phyloP scores from a whole-genome alignment of 2,329 filamentous ascomycete species.

The Teratosphaeriaceae sp. region DNA sequence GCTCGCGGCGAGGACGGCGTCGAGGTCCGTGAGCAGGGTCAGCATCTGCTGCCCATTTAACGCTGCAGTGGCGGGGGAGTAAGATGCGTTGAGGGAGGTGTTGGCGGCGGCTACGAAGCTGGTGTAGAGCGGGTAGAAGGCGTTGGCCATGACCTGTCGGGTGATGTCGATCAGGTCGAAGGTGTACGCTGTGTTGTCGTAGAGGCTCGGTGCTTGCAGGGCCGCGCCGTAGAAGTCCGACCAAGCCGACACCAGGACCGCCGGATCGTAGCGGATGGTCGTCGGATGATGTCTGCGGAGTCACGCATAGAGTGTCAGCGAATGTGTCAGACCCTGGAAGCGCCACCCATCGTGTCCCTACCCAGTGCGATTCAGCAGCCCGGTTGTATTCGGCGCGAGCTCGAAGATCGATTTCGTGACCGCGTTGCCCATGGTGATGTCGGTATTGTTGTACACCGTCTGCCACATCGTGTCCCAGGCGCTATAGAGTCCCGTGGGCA shows the following conservation, averaged over 20 bases:
- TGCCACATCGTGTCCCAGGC: slow-evolving; percentile 43
- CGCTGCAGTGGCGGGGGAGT: slow-evolving; percentile 17
- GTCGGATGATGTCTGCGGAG: slow-evolving; percentile 41
- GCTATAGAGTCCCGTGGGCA: slow-evolving; percentile 29
- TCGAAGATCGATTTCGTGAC: slow-evolving; percentile 44
- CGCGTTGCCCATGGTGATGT: slow-evolving; percentile 33
- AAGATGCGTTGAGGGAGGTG: slow-evolving; percentile 13
- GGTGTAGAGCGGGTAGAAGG: slow-evolving; percentile 37
- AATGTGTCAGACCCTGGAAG: too few species aligned
- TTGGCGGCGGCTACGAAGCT: slow-evolving; percentile 33
- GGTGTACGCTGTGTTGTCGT: slow-evolving; percentile 36
- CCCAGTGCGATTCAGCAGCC: slow-evolving; percentile 35
- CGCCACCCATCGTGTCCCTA: too few species aligned
- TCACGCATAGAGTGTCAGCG: too few species aligned
- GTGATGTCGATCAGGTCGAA: slow-evolving; percentile 47
- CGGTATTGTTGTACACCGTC: slow-evolving; percentile 45
- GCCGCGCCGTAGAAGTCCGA: slow-evolving; percentile 34
- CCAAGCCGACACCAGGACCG: slow-evolving; percentile 35
- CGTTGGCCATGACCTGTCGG: slow-evolving; percentile 43
- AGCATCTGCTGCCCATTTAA: slow-evolving; percentile 27
- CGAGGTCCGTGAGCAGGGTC: slow-evolving; percentile 33
- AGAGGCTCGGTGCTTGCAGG: slow-evolving; percentile 28
- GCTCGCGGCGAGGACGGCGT: slow-evolving; percentile 37
- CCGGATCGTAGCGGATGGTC: slow-evolving; percentile 36
- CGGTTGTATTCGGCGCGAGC: slow-evolving; percentile 37